Evolutionary conservation across 192 early-diverging fungal species (phyloP).

Genomic region (Podila verticillata): DNA sequence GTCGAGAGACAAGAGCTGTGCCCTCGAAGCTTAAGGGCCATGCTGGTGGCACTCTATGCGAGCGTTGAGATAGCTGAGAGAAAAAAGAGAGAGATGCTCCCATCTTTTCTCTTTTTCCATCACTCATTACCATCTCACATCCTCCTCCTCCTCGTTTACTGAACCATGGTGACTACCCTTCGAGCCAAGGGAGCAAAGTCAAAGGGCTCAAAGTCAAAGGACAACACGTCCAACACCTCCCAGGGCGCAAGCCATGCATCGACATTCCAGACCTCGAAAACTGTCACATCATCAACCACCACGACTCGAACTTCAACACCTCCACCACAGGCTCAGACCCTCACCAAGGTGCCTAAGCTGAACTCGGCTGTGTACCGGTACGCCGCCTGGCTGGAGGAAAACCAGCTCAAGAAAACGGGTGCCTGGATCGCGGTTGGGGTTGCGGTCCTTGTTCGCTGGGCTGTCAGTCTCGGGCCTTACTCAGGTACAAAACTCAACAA

Average conservation of each 20-base stretch:
- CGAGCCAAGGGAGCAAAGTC: slow-evolving; percentile 21
- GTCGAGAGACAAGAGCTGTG: no score
- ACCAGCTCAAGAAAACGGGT: slow-evolving; percentile 47
- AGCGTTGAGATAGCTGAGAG: no score
- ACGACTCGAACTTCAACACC: not conserved
- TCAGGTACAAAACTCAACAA: slow-evolving; percentile 63
- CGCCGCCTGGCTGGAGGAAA: slow-evolving; percentile 49
- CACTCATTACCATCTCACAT: no score
- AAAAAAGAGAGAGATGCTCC: no score
- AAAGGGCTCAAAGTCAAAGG: slow-evolving; percentile 2
- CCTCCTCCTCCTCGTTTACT: not conserved
- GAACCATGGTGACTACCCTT: slow-evolving; percentile 24
- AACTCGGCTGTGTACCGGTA: slow-evolving; percentile 22
- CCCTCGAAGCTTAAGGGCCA: no score
- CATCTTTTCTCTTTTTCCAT: no score
- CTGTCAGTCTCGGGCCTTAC: slow-evolving; percentile 73
- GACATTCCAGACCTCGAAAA: not conserved
- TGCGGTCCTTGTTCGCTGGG: slow-evolving; percentile 70
- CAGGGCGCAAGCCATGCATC: not conserved
- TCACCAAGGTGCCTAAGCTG: slow-evolving; percentile 17
- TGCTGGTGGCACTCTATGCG: no score
- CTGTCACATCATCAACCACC: not conserved
- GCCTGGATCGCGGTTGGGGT: slow-evolving; percentile 57
- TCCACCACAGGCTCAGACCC: not conserved
- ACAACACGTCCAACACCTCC: not conserved